phyloP scores from a whole-genome alignment of 2,329 filamentous ascomycete genomes.

The Aureobasidium sp. region DNA sequence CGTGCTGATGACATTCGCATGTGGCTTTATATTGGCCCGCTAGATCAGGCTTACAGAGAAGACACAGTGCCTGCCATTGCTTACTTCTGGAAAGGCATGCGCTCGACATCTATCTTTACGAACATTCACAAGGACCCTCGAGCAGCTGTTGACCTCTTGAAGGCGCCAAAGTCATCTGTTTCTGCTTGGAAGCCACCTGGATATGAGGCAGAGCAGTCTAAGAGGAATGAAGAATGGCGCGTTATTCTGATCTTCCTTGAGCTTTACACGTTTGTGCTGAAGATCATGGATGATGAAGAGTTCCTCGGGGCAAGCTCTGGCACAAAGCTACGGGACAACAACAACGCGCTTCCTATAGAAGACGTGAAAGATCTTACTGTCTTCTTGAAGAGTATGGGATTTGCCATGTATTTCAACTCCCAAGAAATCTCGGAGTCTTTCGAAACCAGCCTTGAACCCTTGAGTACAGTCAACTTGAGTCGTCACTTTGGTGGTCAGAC shows the following conservation, averaged over 20 bases:
- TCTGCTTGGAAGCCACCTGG: constrained; percentile 27
- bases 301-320: constrained; percentile 51
- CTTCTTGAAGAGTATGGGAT: constrained; percentile 87
- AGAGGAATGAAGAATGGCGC: constrained; percentile 69
- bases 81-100: constrained; percentile 74
- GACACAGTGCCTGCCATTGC: constrained; percentile 54
- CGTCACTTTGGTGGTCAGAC: constrained; percentile 20
- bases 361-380: constrained; percentile 69
- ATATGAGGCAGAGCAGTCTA: constrained; percentile 28
- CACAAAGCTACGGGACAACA: constrained; percentile 49
- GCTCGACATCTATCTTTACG: constrained; percentile 50
- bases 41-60: background rate
- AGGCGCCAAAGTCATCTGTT: constrained; percentile 29
- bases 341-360: constrained; percentile 61
- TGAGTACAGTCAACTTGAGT: constrained; percentile 21
- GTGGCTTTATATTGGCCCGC: constrained; percentile 72
- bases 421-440: constrained; percentile 46
- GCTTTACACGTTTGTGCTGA: constrained; percentile 84
- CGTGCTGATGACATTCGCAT: constrained; percentile 85
- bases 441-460: constrained; percentile 2
- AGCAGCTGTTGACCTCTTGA: constrained; percentile 52
- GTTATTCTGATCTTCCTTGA: constrained; percentile 87
- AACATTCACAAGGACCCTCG: constrained; percentile 52
- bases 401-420: constrained; percentile 79
- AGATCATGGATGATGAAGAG: constrained; percentile 93